phyloP scores from a whole-genome alignment of 1,139 yeast genomes.

The Entelexis paramagnoliae region DNA sequence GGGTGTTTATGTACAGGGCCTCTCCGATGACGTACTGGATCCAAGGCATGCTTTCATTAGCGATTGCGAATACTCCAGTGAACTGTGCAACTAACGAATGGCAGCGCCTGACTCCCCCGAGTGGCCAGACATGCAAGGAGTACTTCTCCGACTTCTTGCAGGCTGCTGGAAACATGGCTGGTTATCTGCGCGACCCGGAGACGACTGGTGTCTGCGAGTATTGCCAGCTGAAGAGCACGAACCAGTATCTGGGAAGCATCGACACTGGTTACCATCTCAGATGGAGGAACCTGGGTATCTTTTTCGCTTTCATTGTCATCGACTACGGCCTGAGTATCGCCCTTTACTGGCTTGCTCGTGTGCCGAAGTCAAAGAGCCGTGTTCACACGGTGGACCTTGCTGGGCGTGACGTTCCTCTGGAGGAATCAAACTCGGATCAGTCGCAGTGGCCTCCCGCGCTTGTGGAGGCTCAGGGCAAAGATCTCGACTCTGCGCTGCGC shows the following conservation, averaged over 20 bases:
- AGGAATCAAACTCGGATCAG: slow-evolving; percentile 13
- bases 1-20: slow-evolving; percentile 58
- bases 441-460: slow-evolving; percentile 16
- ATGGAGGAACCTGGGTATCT: slow-evolving; percentile 54
- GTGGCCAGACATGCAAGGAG: slow-evolving; percentile 49
- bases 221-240: slow-evolving; percentile 47
- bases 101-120: slow-evolving; percentile 46
- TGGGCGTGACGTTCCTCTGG: slow-evolving; percentile 21
- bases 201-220: slow-evolving; percentile 48
- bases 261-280: slow-evolving; percentile 40
- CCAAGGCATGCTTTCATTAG: slow-evolving; percentile 44
- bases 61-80: slow-evolving; percentile 49
- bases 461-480: slow-evolving; percentile 8
- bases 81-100: slow-evolving; percentile 45
- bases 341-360: slow-evolving; percentile 70
- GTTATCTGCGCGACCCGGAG: slow-evolving; percentile 46
- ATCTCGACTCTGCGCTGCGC: background rate
- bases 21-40: slow-evolving; percentile 63
- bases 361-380: slow-evolving; percentile 40
- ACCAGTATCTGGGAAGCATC: slow-evolving; percentile 41
- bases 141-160: slow-evolving; percentile 37
- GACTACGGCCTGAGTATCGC: slow-evolving; percentile 41
- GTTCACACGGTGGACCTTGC: slow-evolving; percentile 24
- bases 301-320: slow-evolving; percentile 41
- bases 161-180: slow-evolving; percentile 33